Evolutionary conservation across 768 basidiomycete genomes (phyloP).

Genomic region (Pilatotrama ljubarskyi): DNA sequence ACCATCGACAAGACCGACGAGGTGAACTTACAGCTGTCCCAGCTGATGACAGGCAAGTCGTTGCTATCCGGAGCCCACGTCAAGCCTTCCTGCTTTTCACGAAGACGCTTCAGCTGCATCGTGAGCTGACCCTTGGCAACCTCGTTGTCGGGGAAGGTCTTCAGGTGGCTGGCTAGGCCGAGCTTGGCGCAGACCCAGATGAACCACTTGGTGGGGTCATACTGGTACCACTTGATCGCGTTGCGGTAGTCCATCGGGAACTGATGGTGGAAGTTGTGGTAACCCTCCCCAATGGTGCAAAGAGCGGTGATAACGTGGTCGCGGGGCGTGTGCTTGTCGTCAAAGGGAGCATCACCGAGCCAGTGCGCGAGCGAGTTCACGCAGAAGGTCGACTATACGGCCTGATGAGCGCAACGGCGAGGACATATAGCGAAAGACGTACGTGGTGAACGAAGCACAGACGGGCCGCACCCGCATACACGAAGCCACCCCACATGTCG

Average conservation of each 20-base stretch:
- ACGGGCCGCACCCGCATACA: constrained; percentile 80
- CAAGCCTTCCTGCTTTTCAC: constrained; percentile 72
- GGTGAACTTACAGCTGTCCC: constrained; percentile 76
- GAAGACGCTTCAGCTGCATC: constrained; percentile 89
- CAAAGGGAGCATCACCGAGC: constrained; percentile 91
- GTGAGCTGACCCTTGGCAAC: constrained; percentile 88
- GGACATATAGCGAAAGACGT: constrained; percentile 2
- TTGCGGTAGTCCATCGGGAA: constrained; percentile 99
- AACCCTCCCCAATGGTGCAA: constrained; percentile 92
- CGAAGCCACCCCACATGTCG: constrained; percentile 82
- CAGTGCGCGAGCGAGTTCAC: constrained; percentile 97
- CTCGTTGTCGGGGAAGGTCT: constrained; percentile 72
- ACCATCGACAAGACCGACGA: not conserved
- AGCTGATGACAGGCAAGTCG: constrained; percentile 78
- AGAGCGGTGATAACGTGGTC: constrained; percentile 90
- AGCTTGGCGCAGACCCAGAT: constrained; percentile 61
- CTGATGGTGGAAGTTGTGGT: constrained; percentile 98
- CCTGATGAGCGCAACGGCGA: not conserved
- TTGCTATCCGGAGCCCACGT: constrained; percentile 77
- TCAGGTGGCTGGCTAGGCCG: constrained; percentile 61
- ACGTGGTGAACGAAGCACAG: constrained; percentile 88
- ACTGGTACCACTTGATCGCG: constrained; percentile 93
- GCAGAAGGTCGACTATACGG: constrained; percentile 82
- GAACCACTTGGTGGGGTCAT: constrained; percentile 94
- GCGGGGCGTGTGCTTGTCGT: constrained; percentile 92